Percentiles rank a stretch among this genome's conserved stretches.
phyloP scores from a whole-genome alignment of 306 rosid genomes.

The Cucurbita ficifolia region DNA sequence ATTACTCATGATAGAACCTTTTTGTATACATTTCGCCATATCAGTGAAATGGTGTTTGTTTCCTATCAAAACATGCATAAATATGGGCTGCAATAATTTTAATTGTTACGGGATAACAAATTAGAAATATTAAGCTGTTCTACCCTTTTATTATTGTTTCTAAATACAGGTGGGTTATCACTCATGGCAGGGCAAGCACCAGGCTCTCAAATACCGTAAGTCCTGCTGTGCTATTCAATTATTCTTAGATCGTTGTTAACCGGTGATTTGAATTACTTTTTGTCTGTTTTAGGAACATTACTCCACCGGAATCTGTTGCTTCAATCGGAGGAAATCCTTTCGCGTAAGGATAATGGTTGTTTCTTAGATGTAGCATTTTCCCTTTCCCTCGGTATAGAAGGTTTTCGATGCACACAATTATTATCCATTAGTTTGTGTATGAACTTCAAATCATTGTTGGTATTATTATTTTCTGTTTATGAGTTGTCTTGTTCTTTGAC shows the following conservation, averaged over 20 bases:
- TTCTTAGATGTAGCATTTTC: not conserved
- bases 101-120: not conserved
- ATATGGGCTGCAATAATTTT: not conserved
- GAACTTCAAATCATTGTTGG: not conserved
- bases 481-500: not conserved
- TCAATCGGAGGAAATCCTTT: conserved; percentile 81
- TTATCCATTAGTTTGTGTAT: not conserved
- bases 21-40: too few species aligned
- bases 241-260: not conserved
- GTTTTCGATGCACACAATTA: not conserved
- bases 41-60: too few species aligned
- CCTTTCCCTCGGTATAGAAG: not conserved
- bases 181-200: conserved; percentile 47
- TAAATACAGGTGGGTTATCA: conserved; percentile 48
- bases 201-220: conserved; percentile 54
- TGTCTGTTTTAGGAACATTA: conserved; percentile 39
- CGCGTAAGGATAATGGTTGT: conserved; percentile 27
- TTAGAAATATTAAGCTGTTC: not conserved
- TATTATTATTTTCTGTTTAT: not conserved
- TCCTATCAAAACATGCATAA: not conserved
- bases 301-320: conserved; percentile 46
- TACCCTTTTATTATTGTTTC: conserved; percentile 12
- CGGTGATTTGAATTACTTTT: not conserved
- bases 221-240: not conserved
- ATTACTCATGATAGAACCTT: too few species aligned